Evolutionary conservation across 148 eudicot species (phyloP), one percentile per base, ranked within the genome.

Genomic region (Oxyria digyna): DNA sequence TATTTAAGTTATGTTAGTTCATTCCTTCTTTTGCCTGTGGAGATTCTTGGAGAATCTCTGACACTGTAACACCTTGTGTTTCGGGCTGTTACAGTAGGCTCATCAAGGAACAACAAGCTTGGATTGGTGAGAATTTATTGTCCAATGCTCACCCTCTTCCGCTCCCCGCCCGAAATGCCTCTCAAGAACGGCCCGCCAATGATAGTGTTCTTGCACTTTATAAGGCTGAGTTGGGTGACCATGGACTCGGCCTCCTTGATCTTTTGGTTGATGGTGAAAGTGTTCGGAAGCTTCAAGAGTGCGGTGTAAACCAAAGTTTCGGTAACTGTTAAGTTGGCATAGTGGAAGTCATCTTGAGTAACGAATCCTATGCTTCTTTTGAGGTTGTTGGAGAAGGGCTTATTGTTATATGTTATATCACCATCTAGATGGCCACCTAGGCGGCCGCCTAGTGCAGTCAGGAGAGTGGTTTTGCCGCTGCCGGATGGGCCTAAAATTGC

Each of bases 401-500:
- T 71, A n/a, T 74, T 79, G 33, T 89, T 86, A 82, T 84, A 92
- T 0, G 89, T 76, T 26, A 92, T 82, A 18, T 15, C 74, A 12
- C 98, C 94, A 0, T 76, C 80, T 29, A 92, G 72, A 0, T 89
- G 80, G 42, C 97, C 92, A 1, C 81, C 84, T 20, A 91, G 73
- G 0, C 92, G 83, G 41, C 98, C 95, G 0, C 94, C 95, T 13
- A 93, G 64, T 38, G 89, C 95, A 0, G 96, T 93, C 0, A 93
- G 73, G 1, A 93, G 82, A 7, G 96, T 93, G 21, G 98, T 87
- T 69, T 93, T 92, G 57, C 98, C 98, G 42, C 98, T 84, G 15
- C 98, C 98, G 0, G 96, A 93, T 3, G 98, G 98, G 21, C 98
- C 98, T 3, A 92, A 74, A 87, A 92, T 85, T 3, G 91, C 98